phyloP scores from a whole-genome alignment of 2,329 filamentous ascomycete genomes.

The Cladosporium sp. region DNA sequence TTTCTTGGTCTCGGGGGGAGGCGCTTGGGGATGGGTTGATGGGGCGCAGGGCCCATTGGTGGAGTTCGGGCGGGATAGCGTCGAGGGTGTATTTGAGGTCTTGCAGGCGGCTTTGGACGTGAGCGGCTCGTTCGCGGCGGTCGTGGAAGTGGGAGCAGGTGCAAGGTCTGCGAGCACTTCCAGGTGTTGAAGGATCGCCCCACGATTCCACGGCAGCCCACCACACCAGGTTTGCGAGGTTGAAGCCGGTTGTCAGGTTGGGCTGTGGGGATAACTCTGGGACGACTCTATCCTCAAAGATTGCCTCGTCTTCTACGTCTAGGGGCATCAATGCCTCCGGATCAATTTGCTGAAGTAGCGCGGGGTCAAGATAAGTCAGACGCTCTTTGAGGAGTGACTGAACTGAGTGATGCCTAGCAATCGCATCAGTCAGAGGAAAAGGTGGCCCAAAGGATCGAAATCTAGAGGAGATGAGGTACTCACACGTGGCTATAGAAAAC shows the following conservation, averaged over 20 bases:
- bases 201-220: constrained; percentile 3
- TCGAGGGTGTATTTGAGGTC: constrained; percentile 6
- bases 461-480: not conserved
- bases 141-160: not conserved
- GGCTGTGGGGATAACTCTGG: not conserved
- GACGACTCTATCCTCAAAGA: constrained; percentile 6
- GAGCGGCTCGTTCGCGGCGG: not conserved
- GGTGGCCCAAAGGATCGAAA: not conserved
- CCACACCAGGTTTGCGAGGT: not conserved
- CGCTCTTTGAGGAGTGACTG: constrained; percentile 10
- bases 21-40: not conserved
- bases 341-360: constrained; percentile 4
- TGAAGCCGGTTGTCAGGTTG: constrained; percentile 7
- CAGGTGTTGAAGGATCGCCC: too few species aligned
- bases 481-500: constrained; percentile 11
- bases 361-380: constrained; percentile 3
- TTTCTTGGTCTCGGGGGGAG: not conserved
- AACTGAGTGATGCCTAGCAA: not conserved
- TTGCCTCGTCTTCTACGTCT: constrained; percentile 7
- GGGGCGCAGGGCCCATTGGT: not conserved
- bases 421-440: not conserved
- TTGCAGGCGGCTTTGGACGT: constrained; percentile 1
- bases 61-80: constrained; percentile 4
- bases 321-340: constrained; percentile 6
- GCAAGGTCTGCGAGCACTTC: not conserved